These are phyloP conservation scores for Xylariales sp. DNA, from an alignment of 2,329 filamentous ascomycete genomes.

Conservation along the genomic window DNA sequence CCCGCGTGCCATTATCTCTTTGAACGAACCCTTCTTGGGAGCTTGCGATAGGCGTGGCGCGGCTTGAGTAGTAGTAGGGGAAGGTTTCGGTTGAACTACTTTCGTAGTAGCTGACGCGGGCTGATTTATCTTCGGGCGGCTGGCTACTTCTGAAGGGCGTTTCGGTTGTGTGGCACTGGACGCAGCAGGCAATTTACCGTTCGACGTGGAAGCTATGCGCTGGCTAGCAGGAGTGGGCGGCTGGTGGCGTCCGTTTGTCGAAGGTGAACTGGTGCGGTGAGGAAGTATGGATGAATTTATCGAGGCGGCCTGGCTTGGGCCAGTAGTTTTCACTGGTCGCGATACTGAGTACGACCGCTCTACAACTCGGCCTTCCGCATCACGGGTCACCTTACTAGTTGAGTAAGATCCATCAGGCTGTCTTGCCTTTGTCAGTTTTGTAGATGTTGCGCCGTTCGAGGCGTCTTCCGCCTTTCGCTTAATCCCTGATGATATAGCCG, in stretches of 20 bases:
- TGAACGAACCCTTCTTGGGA: constrained; percentile 79
- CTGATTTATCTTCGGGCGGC: constrained; percentile 43
- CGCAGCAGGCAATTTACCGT: constrained; percentile 35
- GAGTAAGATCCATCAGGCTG: constrained; percentile 47
- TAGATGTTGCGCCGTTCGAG: constrained; percentile 42
- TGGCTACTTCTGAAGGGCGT: constrained; percentile 36
- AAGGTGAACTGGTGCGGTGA: constrained; percentile 44
- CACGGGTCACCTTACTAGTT: constrained; percentile 45
- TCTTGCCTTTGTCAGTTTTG: constrained; percentile 46
- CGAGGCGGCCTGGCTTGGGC: constrained; percentile 40
- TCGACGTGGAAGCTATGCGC: constrained; percentile 38
- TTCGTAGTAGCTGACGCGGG: constrained; percentile 38
- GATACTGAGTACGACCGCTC: constrained; percentile 42
- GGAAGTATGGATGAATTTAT: constrained; percentile 47
- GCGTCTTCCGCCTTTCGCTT: constrained; percentile 71
- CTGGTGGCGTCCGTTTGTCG: constrained; percentile 46
- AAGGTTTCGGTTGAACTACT: constrained; percentile 43
- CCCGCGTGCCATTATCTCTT: constrained; percentile 78
- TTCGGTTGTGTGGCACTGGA: constrained; percentile 37
- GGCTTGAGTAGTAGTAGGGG: constrained; percentile 46
- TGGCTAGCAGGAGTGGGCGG: constrained; percentile 41
- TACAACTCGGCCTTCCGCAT: constrained; percentile 41
- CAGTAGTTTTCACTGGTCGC: constrained; percentile 42
- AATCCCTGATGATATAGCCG: constrained; percentile 49
- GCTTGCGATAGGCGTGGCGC: constrained; percentile 51